Conservation (phyloP, 2,329 filamentous ascomycete species). For the Aureobasidium sp. region DNA sequence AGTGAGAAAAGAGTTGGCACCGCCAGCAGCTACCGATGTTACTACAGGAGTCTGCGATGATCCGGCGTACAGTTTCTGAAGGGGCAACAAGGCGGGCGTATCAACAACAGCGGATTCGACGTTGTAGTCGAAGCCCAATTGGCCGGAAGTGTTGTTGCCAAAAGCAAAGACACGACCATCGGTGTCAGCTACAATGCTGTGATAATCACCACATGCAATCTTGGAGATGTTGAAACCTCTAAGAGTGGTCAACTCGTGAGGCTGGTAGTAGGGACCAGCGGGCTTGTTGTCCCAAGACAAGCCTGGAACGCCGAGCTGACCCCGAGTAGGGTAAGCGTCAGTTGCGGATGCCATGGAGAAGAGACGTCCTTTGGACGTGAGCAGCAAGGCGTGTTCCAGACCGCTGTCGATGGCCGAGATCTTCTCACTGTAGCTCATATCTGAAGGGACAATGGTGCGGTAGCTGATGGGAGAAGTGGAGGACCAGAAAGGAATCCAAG, state of each 20-base stretch:
- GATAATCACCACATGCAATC: conserved; percentile 78
- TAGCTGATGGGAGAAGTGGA: conserved; percentile 57
- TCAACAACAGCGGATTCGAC: conserved; percentile 57
- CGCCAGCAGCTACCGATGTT: conserved; percentile 76
- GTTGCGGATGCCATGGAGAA: conserved; percentile 82
- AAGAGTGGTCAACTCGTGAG: conserved; percentile 69
- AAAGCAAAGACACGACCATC: conserved; percentile 76
- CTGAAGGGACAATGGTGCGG: conserved; percentile 59
- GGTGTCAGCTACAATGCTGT: conserved; percentile 72
- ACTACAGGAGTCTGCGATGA: conserved; percentile 58
- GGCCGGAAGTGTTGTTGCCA: conserved; percentile 86
- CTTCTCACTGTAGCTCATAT: conserved; percentile 62
- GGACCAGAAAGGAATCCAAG: conserved; percentile 71
- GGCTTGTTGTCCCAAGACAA: conserved; percentile 74
- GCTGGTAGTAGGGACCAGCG: conserved; percentile 67
- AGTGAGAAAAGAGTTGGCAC: conserved; percentile 78
- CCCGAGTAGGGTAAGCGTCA: conserved; percentile 68
- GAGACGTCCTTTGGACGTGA: conserved; percentile 77
- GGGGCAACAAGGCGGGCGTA: conserved; percentile 61
- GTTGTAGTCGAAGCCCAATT: conserved; percentile 73
- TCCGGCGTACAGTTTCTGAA: conserved; percentile 64
- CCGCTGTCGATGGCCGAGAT: conserved; percentile 69
- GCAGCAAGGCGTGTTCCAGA: conserved; percentile 75
- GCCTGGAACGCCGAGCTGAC: conserved; percentile 81
- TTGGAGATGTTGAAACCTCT: conserved; percentile 63